Evolutionary conservation across 306 rosid genomes (phyloP), one percentile per base, ranked within the genome.

Genomic region (Hylodesmum podocarpum): DNA sequence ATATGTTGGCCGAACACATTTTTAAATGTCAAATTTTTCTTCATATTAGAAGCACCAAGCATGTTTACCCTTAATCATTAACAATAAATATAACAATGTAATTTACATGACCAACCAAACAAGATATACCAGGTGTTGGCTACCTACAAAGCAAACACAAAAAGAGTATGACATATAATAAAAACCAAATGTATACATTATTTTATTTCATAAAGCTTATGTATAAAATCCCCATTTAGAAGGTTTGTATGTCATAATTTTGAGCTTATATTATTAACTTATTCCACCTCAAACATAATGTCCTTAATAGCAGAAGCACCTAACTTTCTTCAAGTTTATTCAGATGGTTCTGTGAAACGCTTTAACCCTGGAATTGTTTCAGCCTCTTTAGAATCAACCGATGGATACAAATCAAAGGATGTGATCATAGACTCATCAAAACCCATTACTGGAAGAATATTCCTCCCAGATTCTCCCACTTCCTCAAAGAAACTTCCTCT

Each of bases 341-440:
- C 97, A 0, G 88, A 90, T 75, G 98, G 91, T 13, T 79, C 87
- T 1, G 93, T 94, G 49, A 90, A 85, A 47, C 97, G 98, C 53
- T 90, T 82, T 24, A 36, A 50, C 1, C 97, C 89, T 0, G 89
- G 83, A 37, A 75, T 33, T 15, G 77, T 49, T 12, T 27, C 82
- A 5, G 80, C 88, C 34, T 85, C 89, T 15, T 9, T 63, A 0
- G 76, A 83, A 15, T 43, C 89, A 22, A 4, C 57, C 15, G 39
- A 78, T 11, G 84, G 87, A 41, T 91, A 72, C 86, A 85, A 70
- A 69, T 89, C 84, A 61, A 94, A 91, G 81, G 96, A 94, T 31
- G 87, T 86, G 16, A 43, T 80, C 43, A 88, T 92, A 2, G 86
- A 90, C 88, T 29, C 86, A 1, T 80, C 83, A 21, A 94, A 86